phyloP scores from a whole-genome alignment of 2,329 filamentous ascomycete species.

The Fusarium subtropicale region DNA sequence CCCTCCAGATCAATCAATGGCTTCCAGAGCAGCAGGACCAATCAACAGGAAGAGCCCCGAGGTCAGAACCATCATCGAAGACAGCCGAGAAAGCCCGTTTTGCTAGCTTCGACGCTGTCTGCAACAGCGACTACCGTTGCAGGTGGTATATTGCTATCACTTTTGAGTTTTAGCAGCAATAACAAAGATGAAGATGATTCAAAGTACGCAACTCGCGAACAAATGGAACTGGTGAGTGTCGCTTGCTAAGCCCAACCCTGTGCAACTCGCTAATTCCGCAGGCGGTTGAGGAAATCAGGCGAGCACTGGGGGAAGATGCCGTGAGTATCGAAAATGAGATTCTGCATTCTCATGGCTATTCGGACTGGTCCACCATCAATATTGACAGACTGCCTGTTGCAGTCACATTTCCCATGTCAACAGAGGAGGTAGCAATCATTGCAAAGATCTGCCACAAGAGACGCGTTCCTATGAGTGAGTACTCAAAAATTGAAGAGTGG shows the following conservation, averaged over 20 bases:
- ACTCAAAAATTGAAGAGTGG: rapidly evolving
- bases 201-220: not conserved
- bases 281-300: constrained; percentile 67
- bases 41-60: rapidly evolving
- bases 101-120: not conserved
- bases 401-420: constrained; percentile 71
- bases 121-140: not conserved
- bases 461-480: constrained; percentile 76
- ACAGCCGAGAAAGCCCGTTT: not conserved
- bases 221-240: not conserved
- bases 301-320: constrained; percentile 61
- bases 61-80: rapidly evolving
- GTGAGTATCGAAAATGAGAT: constrained; percentile 72
- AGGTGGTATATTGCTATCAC: not conserved
- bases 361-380: constrained; percentile 73
- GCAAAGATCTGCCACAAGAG: constrained; percentile 77
- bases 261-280: constrained; percentile 34
- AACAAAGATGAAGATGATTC: not conserved
- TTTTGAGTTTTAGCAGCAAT: not conserved
- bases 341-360: constrained; percentile 71
- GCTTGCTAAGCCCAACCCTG: rapidly evolving
- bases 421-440: constrained; percentile 68
- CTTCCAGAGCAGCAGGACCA: not conserved
- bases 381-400: constrained; percentile 70
- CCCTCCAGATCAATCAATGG: not conserved